Percentiles rank a stretch among this genome's conserved stretches.
Conservation (phyloP, 305 asterid species). For the Coffea humblotiana region DNA sequence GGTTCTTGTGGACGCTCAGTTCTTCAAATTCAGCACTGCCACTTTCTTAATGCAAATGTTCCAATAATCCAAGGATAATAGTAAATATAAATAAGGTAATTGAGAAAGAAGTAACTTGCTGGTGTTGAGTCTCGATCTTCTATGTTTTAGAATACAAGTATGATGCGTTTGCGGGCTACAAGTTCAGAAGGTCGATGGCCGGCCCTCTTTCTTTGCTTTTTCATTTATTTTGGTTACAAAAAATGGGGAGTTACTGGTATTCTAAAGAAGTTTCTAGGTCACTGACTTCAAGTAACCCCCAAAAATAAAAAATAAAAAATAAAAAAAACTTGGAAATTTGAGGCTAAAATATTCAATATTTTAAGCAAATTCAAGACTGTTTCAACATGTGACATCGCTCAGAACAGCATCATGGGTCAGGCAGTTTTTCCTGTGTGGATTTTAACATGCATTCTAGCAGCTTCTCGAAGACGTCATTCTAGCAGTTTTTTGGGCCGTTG, state of each 20-base stretch:
- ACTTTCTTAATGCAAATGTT: too few species aligned
- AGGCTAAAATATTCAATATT: neutral
- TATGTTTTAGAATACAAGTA: too few species aligned
- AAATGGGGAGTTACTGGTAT: neutral
- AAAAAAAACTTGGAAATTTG: neutral
- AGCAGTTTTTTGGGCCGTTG: too few species aligned
- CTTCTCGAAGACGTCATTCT: neutral
- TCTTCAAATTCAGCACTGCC: too few species aligned
- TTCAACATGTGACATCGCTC: neutral
- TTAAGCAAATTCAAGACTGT: neutral
- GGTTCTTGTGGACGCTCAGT: too few species aligned
- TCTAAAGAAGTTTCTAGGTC: neutral
- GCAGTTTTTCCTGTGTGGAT: neutral
- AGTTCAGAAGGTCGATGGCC: neutral
- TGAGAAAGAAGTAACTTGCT: too few species aligned
- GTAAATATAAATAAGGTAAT: too few species aligned
- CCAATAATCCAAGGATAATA: too few species aligned
- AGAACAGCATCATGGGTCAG: neutral
- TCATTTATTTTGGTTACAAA: neutral
- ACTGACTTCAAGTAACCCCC: too few species aligned
- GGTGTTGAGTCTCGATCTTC: too few species aligned
- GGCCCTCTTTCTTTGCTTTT: neutral
- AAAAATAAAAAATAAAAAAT: too few species aligned
- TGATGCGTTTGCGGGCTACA: neutral
- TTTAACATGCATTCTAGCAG: neutral